Evolutionary conservation across 768 basidiomycete species (phyloP).

Genomic region (Mycena belliarum): DNA sequence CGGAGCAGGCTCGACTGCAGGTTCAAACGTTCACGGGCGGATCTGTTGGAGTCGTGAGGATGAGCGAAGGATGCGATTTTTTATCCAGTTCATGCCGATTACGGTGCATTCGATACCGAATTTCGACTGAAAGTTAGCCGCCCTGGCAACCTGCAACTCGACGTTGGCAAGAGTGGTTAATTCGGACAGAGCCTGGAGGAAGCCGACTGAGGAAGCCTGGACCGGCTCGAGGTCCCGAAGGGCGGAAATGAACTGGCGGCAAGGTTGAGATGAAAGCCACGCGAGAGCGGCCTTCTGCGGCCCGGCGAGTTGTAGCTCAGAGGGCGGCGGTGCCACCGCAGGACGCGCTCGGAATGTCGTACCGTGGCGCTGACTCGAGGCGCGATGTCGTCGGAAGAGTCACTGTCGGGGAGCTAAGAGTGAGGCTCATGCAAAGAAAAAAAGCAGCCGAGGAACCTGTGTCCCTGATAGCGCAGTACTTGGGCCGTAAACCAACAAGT

Average conservation of each 20-base stretch:
- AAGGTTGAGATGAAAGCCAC: constrained; percentile 7
- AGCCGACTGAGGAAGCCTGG: not conserved
- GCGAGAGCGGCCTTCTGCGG: constrained; percentile 1
- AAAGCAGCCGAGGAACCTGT: too few species aligned
- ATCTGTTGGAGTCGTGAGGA: not conserved
- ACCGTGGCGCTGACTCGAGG: not conserved
- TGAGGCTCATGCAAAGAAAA: not conserved
- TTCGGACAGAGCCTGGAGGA: constrained; percentile 1
- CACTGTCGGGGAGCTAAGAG: not conserved
- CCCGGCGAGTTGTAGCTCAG: too few species aligned
- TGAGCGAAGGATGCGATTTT: not conserved
- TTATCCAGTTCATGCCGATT: not conserved
- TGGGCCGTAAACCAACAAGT: too few species aligned
- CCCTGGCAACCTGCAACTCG: constrained; percentile 2
- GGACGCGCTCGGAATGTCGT: constrained; percentile 10
- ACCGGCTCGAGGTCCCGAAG: constrained; percentile 6
- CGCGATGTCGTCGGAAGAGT: constrained; percentile 9
- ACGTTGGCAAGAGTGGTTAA: constrained; percentile 3
- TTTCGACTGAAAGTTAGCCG: not conserved
- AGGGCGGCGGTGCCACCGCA: too few species aligned
- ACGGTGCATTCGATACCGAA: constrained; percentile 3
- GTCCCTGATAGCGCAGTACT: too few species aligned
- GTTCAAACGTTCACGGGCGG: not conserved
- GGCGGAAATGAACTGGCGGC: too few species aligned
- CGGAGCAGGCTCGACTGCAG: too few species aligned